phyloP scores from a whole-genome alignment of 1,284 basidiomycete species.

The Heliocybe sulcata region DNA sequence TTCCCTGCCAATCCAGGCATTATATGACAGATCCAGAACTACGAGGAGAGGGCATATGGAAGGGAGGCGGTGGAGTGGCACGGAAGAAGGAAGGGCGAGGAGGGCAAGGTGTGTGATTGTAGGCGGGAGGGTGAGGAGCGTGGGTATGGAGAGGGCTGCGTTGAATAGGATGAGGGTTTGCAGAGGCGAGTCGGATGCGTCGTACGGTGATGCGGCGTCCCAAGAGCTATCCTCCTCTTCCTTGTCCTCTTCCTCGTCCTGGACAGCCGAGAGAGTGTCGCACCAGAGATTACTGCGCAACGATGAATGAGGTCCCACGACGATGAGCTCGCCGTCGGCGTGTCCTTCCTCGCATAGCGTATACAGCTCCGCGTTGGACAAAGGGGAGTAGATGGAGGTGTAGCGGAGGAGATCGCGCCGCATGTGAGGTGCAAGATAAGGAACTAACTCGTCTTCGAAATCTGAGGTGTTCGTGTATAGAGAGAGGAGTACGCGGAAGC shows the following conservation, averaged over 20 bases:
- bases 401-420: conserved; percentile 48
- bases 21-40: conserved; percentile 61
- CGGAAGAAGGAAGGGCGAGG: conserved; percentile 32
- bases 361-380: conserved; percentile 38
- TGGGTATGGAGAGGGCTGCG: conserved; percentile 23
- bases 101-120: conserved; percentile 53
- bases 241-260: conserved; percentile 18
- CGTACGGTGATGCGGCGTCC: conserved; percentile 13
- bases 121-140: conserved; percentile 43
- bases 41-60: conserved; percentile 54
- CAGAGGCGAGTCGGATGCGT: conserved; percentile 12
- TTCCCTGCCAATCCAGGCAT: conserved; percentile 42
- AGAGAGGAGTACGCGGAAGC: conserved; percentile 29
- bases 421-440: conserved; percentile 48
- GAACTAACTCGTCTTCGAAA: conserved; percentile 33
- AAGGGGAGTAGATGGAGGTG: conserved; percentile 45
- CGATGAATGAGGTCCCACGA: conserved; percentile 46
- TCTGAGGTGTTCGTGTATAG: conserved; percentile 15
- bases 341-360: conserved; percentile 43
- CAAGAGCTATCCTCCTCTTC: conserved; percentile 13
- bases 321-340: conserved; percentile 50
- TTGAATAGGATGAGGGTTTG: conserved; percentile 25
- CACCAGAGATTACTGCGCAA: conserved; percentile 35
- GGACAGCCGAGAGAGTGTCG: too few relatives aligned
- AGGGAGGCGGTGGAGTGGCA: conserved; percentile 49